phyloP scores from a whole-genome alignment of 2,329 filamentous ascomycete species.

The Ophiocordyceps camponoti-floridani region DNA sequence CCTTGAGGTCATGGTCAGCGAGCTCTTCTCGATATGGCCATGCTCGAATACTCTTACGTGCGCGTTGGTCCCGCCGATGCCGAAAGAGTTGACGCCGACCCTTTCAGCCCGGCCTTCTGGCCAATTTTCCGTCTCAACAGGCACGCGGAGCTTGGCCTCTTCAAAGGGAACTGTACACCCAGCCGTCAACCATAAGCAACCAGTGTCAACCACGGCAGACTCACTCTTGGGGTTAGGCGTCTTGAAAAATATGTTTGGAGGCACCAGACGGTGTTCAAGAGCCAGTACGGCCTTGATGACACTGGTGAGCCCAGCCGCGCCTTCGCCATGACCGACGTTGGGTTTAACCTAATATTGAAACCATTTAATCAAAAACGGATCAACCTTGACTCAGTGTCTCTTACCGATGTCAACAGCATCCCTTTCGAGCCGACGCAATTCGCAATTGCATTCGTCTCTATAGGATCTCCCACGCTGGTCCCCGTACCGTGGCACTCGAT shows the following conservation, averaged over 20 bases:
- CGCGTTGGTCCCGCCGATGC: constrained; percentile 22
- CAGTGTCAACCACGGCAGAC: too few species aligned
- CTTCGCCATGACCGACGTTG: constrained; percentile 13
- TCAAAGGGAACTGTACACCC: constrained; percentile 4
- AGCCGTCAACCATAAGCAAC: too few species aligned
- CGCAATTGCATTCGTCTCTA: constrained; percentile 16
- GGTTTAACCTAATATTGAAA: constrained; percentile 11
- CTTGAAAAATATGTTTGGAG: constrained; percentile 7
- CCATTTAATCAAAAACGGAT: constrained; percentile 3
- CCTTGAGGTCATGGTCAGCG: too few species aligned
- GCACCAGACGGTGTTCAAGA: constrained; percentile 8
- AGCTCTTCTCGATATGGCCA: too few species aligned
- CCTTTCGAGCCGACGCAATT: not conserved
- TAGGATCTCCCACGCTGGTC: constrained; percentile 19
- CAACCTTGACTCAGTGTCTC: constrained; percentile 6
- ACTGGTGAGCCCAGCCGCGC: constrained; percentile 8
- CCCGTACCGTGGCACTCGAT: constrained; percentile 14
- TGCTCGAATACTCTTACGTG: constrained; percentile 9
- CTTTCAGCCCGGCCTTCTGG: constrained; percentile 17
- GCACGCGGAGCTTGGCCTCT: constrained; percentile 8
- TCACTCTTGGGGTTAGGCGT: constrained; percentile 6
- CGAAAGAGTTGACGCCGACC: constrained; percentile 26
- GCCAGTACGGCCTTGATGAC: constrained; percentile 11
- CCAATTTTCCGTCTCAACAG: constrained; percentile 15
- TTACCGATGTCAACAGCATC: too few species aligned